Evolutionary conservation across 2,329 filamentous ascomycete genomes (phyloP).

Genomic region (Massarina eburnea): DNA sequence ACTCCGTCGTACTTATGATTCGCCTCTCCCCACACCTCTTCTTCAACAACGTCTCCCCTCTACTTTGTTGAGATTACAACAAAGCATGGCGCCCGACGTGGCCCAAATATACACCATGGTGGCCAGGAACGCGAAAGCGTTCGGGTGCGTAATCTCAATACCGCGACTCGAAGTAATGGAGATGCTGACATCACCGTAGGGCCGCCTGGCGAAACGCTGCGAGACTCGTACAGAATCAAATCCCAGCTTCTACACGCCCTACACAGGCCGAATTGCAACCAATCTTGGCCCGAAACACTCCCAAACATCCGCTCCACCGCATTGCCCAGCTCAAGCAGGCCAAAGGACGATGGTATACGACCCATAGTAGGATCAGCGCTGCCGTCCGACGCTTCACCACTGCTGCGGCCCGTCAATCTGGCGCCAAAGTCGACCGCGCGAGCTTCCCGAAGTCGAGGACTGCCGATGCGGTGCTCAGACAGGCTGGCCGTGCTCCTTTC

Average conservation of each 20-base stretch:
- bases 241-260: constrained; percentile 47
- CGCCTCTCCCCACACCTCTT: constrained; percentile 20
- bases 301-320: constrained; percentile 62
- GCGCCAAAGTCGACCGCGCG: constrained; percentile 52
- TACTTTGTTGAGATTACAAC: constrained; percentile 18
- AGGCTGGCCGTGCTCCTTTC: constrained; percentile 79
- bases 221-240: constrained; percentile 48
- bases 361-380: constrained; percentile 49
- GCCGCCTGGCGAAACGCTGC: constrained; percentile 52
- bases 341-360: constrained; percentile 66
- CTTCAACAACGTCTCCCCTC: constrained; percentile 10
- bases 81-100: constrained; percentile 43
- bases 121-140: constrained; percentile 45
- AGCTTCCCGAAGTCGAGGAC: constrained; percentile 60
- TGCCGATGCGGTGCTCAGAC: constrained; percentile 59
- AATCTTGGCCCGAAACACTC: constrained; percentile 58
- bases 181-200: constrained; percentile 34
- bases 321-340: constrained; percentile 64
- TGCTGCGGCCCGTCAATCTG: constrained; percentile 41
- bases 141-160: constrained; percentile 35
- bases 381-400: constrained; percentile 57
- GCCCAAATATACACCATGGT: constrained; percentile 44
- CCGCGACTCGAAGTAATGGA: not conserved
- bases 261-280: constrained; percentile 58
- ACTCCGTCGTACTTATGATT: not conserved